Evolutionary conservation across 345 rosid genomes (phyloP), one percentile per base, ranked within the genome.

Genomic region (Gossypium sturtianum): DNA sequence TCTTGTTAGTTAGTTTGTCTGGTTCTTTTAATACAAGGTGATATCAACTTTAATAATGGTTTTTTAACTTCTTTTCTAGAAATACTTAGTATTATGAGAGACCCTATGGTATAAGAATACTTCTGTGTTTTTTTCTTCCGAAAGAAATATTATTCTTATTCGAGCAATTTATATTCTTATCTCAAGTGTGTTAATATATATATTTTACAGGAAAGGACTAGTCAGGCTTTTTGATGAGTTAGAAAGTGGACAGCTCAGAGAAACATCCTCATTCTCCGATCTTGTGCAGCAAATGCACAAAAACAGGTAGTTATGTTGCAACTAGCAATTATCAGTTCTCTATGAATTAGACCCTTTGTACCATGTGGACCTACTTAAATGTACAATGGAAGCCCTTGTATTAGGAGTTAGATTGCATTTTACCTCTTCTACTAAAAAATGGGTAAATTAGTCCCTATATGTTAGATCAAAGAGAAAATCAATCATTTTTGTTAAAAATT

Each of bases 251-350:
- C 74, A 80, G 57, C 69, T 82, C 17, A 81, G 66, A 74, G 91
- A 86, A 80, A 90, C 84, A 41, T 49, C 80, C 34, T 79, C 80
- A 44, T 81, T 94, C 23, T 84, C 89, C 3, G 8, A 75, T 51
- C 80, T 81, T 16, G 90, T 94, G 57, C 87, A 77, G 75, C 78
- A 84, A 77, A 92, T 91, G 88, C 98, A 92, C 79, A 81, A 81
- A 59, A 82, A 78, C 85, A 86, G 93, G 97, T 94, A 78, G 53
- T 41, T 44, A 44, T 51, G 9, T 29, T 34, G 61, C 59, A 41
- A 23, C 41, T 48, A 25, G 16, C 25, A 51, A 49, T 16, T 69
- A 11, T 68, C 57, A 0, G 15, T 27, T 69, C 19, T 69, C 2
- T 45, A 9, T 68, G 44, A 68, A 49, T 68, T 25, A 68, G 58